Evolutionary conservation across 345 rosid genomes (phyloP).

Genomic region (Triadica sebifera): DNA sequence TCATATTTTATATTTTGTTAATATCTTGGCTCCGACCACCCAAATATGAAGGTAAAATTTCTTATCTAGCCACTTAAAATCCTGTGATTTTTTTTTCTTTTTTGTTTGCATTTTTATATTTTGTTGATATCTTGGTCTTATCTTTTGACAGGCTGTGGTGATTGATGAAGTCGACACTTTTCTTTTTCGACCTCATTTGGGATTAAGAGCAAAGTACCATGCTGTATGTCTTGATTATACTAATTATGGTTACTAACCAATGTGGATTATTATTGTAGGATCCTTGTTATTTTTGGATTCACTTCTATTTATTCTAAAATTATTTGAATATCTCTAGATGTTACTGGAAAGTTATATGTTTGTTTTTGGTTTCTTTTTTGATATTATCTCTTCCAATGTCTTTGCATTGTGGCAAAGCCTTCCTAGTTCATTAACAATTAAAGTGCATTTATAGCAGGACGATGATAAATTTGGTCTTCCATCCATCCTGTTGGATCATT

Average conservation of each 20-base stretch:
- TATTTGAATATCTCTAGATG: neutral
- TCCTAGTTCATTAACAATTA: neutral
- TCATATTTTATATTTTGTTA: too few relatives aligned
- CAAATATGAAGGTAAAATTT: conserved; percentile 83
- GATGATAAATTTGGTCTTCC: neutral
- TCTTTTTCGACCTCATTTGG: conserved; percentile 90
- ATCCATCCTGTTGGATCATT: neutral
- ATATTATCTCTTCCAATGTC: neutral
- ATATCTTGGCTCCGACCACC: conserved; percentile 97
- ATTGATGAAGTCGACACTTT: conserved; percentile 89
- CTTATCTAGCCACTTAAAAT: neutral
- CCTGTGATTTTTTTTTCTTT: neutral
- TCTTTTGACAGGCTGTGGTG: conserved; percentile 69
- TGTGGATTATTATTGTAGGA: neutral
- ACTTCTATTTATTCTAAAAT: neutral
- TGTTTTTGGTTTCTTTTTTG: neutral
- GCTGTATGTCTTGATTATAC: conserved; percentile 55
- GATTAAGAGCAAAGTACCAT: conserved; percentile 77
- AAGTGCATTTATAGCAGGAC: neutral
- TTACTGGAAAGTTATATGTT: neutral
- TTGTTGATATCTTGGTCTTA: conserved; percentile 3
- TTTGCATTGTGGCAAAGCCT: neutral
- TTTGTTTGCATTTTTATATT: neutral
- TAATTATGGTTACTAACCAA: neutral
- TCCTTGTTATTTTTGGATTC: neutral